Base-by-base conservation (phyloP, 2,329 filamentous ascomycete species). In the Diplodia intermedia region DNA sequence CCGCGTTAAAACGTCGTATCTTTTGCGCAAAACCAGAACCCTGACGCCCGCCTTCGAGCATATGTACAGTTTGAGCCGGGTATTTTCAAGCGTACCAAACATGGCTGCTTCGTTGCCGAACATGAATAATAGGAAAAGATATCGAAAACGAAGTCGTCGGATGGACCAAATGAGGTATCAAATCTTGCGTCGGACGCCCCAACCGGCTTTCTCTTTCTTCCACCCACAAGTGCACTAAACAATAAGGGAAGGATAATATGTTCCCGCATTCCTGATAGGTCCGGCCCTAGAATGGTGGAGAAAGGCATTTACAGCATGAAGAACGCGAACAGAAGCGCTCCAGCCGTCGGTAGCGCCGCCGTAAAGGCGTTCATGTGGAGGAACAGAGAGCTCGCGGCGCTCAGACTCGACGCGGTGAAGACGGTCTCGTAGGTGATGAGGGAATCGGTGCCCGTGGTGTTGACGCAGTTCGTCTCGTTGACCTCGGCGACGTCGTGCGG, bases 391-490 rank as follows among this genome's bases (percentile, higher is more conserved):
- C 36, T 20, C 14, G 38, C 31, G 20, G 77, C 9, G 74, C 72
- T 40, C 75, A 77, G 50, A 26, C 29, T 26, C 77, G 70, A 23
- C 2, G 76, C 77, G 2, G 80, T 89, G 83, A 93, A 97, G 71
- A 97, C 83, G 71, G 90, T 85, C 66, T 91, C 86, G 82, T 95
- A 94, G 71, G 86, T 86, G 73, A 97, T 88, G 67, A 92, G 70
- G 36, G 76, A 60, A 43, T 65, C 70, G 9, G 69, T 65, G 0
- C 69, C 84, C 55, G 86, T 89, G 69, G 90, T 92, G 83, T 98
- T 98, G 84, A 90, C 93, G 85, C 94, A 98, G 81, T 97, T 97
- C 15, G 88, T 85, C 69, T 85, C 83, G 76, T 91, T 97, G 72
- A 97, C 91, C 72, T 90, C 83, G 67, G 83, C 83, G 61, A 97